Base-by-base conservation (phyloP, 192 early-diverging fungal genomes). In the Linnemannia zychae region DNA sequence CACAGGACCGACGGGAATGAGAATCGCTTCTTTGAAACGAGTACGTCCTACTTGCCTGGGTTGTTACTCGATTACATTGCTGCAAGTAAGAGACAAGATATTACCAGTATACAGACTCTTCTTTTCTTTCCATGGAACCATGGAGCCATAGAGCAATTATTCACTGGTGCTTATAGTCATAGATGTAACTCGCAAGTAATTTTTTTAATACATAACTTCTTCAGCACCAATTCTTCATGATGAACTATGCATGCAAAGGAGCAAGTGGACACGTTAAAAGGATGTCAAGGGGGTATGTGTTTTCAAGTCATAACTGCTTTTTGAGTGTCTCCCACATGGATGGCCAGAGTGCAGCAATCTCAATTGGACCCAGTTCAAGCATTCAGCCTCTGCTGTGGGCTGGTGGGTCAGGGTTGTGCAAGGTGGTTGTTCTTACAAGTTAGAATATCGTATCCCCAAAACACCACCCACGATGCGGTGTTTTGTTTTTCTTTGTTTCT, bases 1-100 rank as follows among this genome's bases (percentile, higher is more conserved):
- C 70, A 66, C 37, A 24, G 80, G 67, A 81, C 66, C 68, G 73
- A 81, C n/a, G 33, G 74, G 80, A 81, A 81, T 81, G 48, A 74
- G 80, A 81, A 81, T 81, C 74, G 34, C 18, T 0, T 13, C 40
- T 71, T 49, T 47, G 40, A 22, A 44, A 44, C 9, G 40, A 6
- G 3, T 9, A 9, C 40, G 9, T 44, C 4, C 40, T 44, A 9
- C 9, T 44, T 44, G 40, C n/a, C n/a, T n/a, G n/a, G n/a, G n/a
- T n/a, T n/a, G 9, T 44, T 44, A 9, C 40, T 9, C 9, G 40
- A 3, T 9, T 44, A 9, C 40, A 44, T 44, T 44, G 18, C 40
- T 71, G 38, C 44, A 71, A n/a, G 18, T n/a, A 71, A 40, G 46
- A 9, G 69, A 40, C 22, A 48, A 71, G 67, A 68, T 68, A 22